Percentiles rank a stretch among this genome's conserved stretches.
phyloP scores from a whole-genome alignment of 306 rosid genomes.

The Corylus americana region DNA sequence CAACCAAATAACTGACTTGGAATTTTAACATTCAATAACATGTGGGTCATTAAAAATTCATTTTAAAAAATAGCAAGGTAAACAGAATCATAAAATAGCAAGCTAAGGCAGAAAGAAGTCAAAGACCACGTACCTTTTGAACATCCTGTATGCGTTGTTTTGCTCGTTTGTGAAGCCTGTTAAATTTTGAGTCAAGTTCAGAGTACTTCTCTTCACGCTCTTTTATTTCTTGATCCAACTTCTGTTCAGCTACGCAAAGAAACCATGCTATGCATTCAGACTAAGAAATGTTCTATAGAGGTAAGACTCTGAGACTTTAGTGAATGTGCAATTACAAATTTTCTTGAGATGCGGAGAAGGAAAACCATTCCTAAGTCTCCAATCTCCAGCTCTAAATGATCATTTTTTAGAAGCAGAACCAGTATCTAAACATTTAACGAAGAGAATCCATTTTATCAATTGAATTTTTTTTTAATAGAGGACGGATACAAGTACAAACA shows the following conservation, averaged over 20 bases:
- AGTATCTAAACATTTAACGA: slow-evolving; percentile 8
- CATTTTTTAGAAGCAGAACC: not conserved
- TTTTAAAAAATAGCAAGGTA: slow-evolving; percentile 25
- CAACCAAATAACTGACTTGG: not conserved
- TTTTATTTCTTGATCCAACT: slow-evolving; percentile 78
- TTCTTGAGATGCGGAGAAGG: not conserved
- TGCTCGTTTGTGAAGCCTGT: slow-evolving; percentile 95
- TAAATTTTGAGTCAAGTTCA: slow-evolving; percentile 87
- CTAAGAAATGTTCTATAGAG: not conserved
- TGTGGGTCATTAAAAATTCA: slow-evolving; percentile 14
- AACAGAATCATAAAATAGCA: slow-evolving; percentile 1
- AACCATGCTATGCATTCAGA: slow-evolving; percentile 36
- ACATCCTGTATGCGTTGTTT: slow-evolving; percentile 97
- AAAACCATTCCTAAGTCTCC: not conserved
- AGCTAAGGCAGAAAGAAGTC: slow-evolving; percentile 16
- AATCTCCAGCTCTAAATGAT: not conserved
- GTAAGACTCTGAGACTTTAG: not conserved
- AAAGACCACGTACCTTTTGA: slow-evolving; percentile 66
- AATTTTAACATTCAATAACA: slow-evolving; percentile 11
- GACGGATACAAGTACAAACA: not conserved
- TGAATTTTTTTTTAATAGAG: not conserved
- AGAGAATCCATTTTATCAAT: not conserved
- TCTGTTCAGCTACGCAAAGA: slow-evolving; percentile 63
- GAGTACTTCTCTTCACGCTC: slow-evolving; percentile 91
- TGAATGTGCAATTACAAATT: slow-evolving; percentile 2